Evolutionary conservation across 129 eudicot genomes (phyloP), one percentile per base, ranked within the genome.

Genomic region (Smallanthus sonchifolius): DNA sequence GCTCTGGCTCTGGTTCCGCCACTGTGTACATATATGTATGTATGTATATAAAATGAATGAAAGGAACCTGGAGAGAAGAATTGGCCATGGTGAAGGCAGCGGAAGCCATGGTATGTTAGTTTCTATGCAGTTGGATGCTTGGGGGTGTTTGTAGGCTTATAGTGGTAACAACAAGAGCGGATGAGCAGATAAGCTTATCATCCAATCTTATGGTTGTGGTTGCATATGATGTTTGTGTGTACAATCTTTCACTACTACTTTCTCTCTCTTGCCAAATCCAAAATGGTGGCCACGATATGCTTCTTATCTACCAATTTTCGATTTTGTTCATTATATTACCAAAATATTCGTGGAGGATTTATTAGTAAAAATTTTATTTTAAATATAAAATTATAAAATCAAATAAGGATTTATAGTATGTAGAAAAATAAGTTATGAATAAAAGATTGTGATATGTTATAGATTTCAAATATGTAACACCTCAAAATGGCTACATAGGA

Each of bases 171-270:
- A 70, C 9, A 28, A 75, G 75, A 69, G 86, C 82, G 96, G 92
- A 89, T 89, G 91, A 89, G 96, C 42, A 81, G 87, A 85, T 84
- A 81, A 90, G 88, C 88, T 87, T 86, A 83, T 87, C 82, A 74
- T 81, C 84, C 81, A 77, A 72, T 72, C 78, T 72, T 86, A 92
- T 92, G 97, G 93, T 75, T 92, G 86, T 86, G 87, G 71, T 81
- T 90, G 67, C 73, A 57, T 79, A 56, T 43, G 2, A 44, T 74
- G 40, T 70, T 51, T 82, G 67, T 80, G 80, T 81, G 77, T 81
- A 70, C 77, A 61, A 45, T 75, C 63, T 75, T 64, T 79, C 61
- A 37, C 47, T 49, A 4, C 11, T n/a, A 13, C 10, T 75, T 36
- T 68, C 73, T 73, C 80, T 73, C 86, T 54, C 81, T 36, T 64